Conservation (phyloP, 2,329 filamentous ascomycete species). For the Penicillium psychrosexuale region DNA sequence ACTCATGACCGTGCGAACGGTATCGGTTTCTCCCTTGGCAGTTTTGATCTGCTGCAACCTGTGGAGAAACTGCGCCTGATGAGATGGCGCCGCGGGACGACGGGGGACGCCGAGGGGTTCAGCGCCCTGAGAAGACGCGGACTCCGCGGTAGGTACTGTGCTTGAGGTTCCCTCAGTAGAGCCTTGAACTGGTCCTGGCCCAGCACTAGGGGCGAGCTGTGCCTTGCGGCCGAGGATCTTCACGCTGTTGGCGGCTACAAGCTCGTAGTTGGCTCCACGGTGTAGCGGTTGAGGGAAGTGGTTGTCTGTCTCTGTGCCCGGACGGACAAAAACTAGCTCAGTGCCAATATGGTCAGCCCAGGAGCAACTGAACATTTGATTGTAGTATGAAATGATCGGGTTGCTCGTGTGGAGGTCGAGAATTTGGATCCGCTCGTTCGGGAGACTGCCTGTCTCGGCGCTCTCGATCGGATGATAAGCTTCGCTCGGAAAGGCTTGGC, state of each 20-base stretch:
- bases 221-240: slow-evolving; percentile 67
- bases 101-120: slow-evolving; percentile 14
- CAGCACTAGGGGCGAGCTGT: slow-evolving; percentile 51
- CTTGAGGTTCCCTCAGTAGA: neutral
- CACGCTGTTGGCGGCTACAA: slow-evolving; percentile 67
- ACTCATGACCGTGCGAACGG: slow-evolving; percentile 60
- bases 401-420: slow-evolving; percentile 74
- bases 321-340: slow-evolving; percentile 67
- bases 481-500: slow-evolving; percentile 10
- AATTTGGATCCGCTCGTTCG: slow-evolving; percentile 62
- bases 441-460: slow-evolving; percentile 27
- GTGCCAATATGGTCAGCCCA: slow-evolving; percentile 86
- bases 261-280: slow-evolving; percentile 55
- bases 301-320: slow-evolving; percentile 28
- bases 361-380: slow-evolving; percentile 71
- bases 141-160: neutral
- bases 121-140: slow-evolving; percentile 1
- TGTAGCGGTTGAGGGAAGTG: slow-evolving; percentile 43
- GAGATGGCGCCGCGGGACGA: slow-evolving; percentile 33
- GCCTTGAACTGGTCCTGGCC: slow-evolving; percentile 13
- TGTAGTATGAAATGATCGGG: slow-evolving; percentile 76
- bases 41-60: slow-evolving; percentile 64
- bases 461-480: slow-evolving; percentile 42
- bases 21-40: slow-evolving; percentile 61
- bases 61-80: slow-evolving; percentile 59